These are phyloP conservation scores for Blattamonas nauphoetae DNA, from an alignment of 78 protist species.

Conservation along the genomic window DNA sequence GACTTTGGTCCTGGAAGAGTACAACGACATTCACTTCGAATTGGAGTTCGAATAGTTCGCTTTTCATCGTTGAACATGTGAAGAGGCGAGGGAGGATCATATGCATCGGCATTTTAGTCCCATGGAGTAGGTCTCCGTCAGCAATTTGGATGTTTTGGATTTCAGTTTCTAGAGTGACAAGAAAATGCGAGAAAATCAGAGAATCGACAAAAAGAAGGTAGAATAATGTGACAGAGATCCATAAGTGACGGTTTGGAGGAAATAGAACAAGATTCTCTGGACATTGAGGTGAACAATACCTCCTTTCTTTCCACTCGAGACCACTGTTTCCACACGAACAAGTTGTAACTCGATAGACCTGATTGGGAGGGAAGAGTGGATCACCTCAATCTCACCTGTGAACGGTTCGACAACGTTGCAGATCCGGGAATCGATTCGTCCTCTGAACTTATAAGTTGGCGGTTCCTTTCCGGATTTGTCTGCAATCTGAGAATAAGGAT, in stretches of 20 bases:
- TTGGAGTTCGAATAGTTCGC: conserved; percentile 49
- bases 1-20: conserved; percentile 48
- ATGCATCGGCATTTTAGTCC: conserved; percentile 58
- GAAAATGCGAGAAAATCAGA: not conserved
- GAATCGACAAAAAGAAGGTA: not conserved
- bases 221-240: not conserved
- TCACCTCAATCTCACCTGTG: conserved; percentile 51
- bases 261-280: conserved; percentile 45
- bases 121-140: conserved; percentile 67
- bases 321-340: conserved; percentile 72
- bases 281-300: not conserved
- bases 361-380: conserved; percentile 36
- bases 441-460: conserved; percentile 61
- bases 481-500: not conserved
- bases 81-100: conserved; percentile 85
- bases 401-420: conserved; percentile 60
- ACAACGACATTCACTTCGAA: conserved; percentile 68
- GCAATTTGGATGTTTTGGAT: conserved; percentile 74
- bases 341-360: conserved; percentile 75
- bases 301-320: conserved; percentile 38
- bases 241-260: conserved; percentile 6
- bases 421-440: conserved; percentile 36
- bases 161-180: conserved; percentile 42
- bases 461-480: conserved; percentile 29
- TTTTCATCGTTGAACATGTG: conserved; percentile 57